phyloP scores from a whole-genome alignment of 2,329 filamentous ascomycete genomes.

The Monilinia polystroma region DNA sequence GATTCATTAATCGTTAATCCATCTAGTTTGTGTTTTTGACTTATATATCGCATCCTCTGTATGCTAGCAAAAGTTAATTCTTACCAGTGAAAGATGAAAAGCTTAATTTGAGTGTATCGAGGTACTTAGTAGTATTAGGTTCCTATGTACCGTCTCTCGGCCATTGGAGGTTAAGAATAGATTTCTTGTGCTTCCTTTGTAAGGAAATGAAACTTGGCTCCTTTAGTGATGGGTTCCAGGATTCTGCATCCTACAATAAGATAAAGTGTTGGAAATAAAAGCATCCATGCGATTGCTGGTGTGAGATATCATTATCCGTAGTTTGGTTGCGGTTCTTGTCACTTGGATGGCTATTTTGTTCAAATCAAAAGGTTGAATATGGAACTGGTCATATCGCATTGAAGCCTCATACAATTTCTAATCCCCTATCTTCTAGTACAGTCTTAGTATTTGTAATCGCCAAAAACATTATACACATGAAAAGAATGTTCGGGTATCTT shows the following conservation, averaged over 20 bases:
- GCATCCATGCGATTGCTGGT: background rate
- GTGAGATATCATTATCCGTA: too few species aligned
- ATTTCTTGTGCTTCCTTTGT: background rate
- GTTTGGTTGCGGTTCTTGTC: background rate
- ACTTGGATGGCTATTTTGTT: background rate
- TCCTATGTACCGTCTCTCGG: background rate
- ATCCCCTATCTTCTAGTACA: background rate
- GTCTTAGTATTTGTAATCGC: background rate
- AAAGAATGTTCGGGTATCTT: constrained; percentile 6
- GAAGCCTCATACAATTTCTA: background rate
- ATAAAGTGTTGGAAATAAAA: background rate
- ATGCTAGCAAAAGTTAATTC: background rate
- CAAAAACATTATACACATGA: background rate
- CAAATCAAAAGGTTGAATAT: background rate
- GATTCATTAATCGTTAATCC: too few species aligned
- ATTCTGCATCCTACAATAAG: background rate
- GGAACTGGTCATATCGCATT: background rate
- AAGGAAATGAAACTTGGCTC: background rate
- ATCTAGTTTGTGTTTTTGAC: background rate
- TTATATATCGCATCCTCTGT: too few species aligned
- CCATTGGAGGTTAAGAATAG: background rate
- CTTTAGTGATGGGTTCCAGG: background rate
- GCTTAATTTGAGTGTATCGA: background rate
- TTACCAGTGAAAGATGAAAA: background rate
- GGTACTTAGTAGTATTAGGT: constrained; percentile 11